These are phyloP conservation scores for Fusarium nanum DNA, from an alignment of 2,329 filamentous ascomycete species.

Conservation along the genomic window DNA sequence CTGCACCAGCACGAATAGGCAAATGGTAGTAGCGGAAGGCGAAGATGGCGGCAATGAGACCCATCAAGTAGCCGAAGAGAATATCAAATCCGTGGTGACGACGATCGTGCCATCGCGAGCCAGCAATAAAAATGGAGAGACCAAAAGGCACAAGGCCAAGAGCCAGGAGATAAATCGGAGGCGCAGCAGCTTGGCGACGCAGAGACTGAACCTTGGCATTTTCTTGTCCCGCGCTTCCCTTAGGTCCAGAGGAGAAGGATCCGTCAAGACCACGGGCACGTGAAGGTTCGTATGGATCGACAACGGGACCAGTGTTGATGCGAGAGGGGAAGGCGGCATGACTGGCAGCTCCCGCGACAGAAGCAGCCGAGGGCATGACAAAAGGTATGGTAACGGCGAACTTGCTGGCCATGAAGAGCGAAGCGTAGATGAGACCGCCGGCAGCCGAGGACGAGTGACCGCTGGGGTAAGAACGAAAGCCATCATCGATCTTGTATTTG, in stretches of 20 bases:
- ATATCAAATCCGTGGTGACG: conserved; percentile 95
- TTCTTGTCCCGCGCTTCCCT: conserved; percentile 44
- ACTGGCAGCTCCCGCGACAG: conserved; percentile 62
- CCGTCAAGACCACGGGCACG: conserved; percentile 37
- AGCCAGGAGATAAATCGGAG: conserved; percentile 81
- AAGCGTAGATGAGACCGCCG: conserved; percentile 84
- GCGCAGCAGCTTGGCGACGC: conserved; percentile 81
- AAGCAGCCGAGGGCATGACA: conserved; percentile 63
- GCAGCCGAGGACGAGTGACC: conserved; percentile 74
- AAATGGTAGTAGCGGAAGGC: conserved; percentile 89
- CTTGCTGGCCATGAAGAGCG: conserved; percentile 87
- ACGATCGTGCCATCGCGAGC: conserved; percentile 88
- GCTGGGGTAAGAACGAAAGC: conserved; percentile 80
- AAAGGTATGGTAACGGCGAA: conserved; percentile 80
- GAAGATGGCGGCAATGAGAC: conserved; percentile 76
- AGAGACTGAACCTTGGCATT: conserved; percentile 52
- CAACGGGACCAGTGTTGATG: conserved; percentile 55
- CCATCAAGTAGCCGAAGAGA: conserved; percentile 84
- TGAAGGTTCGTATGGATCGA: conserved; percentile 50
- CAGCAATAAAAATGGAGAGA: conserved; percentile 82
- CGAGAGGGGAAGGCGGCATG: conserved; percentile 82
- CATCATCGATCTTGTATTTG: conserved; percentile 73
- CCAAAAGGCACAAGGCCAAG: conserved; percentile 78
- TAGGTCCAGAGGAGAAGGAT: conserved; percentile 38
- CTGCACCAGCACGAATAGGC: conserved; percentile 77